Evolutionary conservation across 148 eudicot genomes (phyloP), one percentile per base, ranked within the genome.

Genomic region (Pouteria glomerata): DNA sequence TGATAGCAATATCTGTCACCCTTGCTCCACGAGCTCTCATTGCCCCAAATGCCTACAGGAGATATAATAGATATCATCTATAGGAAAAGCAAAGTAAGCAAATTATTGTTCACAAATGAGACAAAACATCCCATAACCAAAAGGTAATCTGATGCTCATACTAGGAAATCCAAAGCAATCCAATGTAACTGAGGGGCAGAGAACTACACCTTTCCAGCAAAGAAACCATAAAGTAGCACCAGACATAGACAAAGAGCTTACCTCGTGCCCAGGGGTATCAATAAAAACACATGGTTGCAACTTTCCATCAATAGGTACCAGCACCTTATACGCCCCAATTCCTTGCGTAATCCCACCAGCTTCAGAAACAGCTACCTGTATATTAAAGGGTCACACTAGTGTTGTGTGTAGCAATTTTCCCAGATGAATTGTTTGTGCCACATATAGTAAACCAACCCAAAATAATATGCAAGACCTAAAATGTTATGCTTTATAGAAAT

Each of bases 271-370:
- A 50, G 99, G 99, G 74, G 99, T 95, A 79, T 95, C 99, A 63
- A 95, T 94, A 77, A 92, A 95, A 81, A 95, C 94, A 79, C 97
- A 95, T 57, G 87, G 83, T 53, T 78, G 89, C 70, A 68, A 67
- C 74, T 82, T 87, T 42, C 90, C 96, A 73, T 95, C 97, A 74
- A 87, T 77, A 60, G 93, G 96, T 47, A 92, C 92, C 57, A 81
- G 84, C 70, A 95, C 96, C 84, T 81, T 88, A 84, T 95, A 92
- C 57, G 99, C 99, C 71, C 99, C 99, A 78, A 92, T 92, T 72
- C 99, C 99, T 83, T 95, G 99, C 65, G 99, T 95, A 68, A 95
- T 95, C 65, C 99, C 99, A 76, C 99, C 99, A 35, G 99, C 94
- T 88, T 95, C 99, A 64, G 89, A 89, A 70, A 97, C 96, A 76